Conservation (phyloP, 192 early-diverging fungal genomes). For the Phycomyces nitens region DNA sequence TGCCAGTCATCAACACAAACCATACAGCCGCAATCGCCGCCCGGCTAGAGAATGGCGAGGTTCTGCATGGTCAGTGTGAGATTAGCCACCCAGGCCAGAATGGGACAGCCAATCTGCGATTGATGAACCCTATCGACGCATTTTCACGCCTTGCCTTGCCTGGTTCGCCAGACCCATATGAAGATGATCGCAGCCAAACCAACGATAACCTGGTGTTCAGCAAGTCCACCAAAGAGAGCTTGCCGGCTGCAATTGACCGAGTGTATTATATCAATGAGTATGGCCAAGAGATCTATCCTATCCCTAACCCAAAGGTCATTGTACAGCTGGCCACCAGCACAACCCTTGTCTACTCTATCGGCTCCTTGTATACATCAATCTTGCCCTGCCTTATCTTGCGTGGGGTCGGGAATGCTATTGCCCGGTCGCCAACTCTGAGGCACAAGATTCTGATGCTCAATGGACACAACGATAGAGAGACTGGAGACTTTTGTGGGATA, state of each 20-base stretch:
- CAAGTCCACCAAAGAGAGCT: slow-evolving; percentile 34
- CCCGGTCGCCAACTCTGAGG: slow-evolving; percentile 42
- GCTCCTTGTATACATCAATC: slow-evolving; percentile 67
- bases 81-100: slow-evolving; percentile 59
- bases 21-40: slow-evolving; percentile 59
- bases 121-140: slow-evolving; percentile 32
- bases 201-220: slow-evolving; percentile 6
- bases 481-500: slow-evolving; percentile 57
- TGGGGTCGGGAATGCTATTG: slow-evolving; percentile 59
- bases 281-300: slow-evolving; percentile 62
- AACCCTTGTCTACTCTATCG: slow-evolving; percentile 67
- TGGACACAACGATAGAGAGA: slow-evolving; percentile 63
- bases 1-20: slow-evolving; percentile 64
- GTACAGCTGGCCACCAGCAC: slow-evolving; percentile 41
- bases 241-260: slow-evolving; percentile 50
- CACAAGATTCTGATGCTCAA: slow-evolving; percentile 68
- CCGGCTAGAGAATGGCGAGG: slow-evolving; percentile 53
- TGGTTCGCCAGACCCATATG: neutral
- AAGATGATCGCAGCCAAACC: neutral
- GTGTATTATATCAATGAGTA: slow-evolving; percentile 71
- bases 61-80: slow-evolving; percentile 65
- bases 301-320: slow-evolving; percentile 52
- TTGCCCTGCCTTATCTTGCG: slow-evolving; percentile 66
- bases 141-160: slow-evolving; percentile 24
- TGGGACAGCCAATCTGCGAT: neutral